Conservation (phyloP, 148 eudicot species). For the Simmondsia chinensis region DNA sequence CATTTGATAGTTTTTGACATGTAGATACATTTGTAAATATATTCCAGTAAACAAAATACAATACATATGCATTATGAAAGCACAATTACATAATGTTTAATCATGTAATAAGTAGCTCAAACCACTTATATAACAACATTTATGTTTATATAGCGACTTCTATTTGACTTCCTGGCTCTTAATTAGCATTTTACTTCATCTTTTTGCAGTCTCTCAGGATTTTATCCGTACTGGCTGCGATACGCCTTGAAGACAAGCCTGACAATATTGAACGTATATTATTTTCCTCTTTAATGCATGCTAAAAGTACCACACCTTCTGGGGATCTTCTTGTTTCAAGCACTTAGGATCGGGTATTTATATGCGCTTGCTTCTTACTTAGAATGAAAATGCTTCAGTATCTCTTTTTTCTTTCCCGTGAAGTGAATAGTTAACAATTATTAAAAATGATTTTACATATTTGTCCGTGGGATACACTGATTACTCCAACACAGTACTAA, state of each 20-base stretch:
- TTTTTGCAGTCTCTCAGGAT: conserved; percentile 39
- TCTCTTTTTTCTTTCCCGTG: no score
- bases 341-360: conserved; percentile 29
- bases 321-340: conserved; percentile 25
- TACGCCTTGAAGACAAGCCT: conserved; percentile 29
- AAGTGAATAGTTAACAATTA: no score
- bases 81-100: no score
- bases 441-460: conserved; percentile 9
- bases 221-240: conserved; percentile 35
- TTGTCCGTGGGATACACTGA: background rate
- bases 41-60: no score
- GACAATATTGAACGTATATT: conserved; percentile 29
- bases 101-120: background rate
- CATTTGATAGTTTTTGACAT: no score
- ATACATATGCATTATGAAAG: no score
- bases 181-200: no score
- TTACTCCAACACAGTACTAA: conserved; percentile 2
- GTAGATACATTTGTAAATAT: no score
- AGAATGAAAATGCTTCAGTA: background rate
- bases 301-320: conserved; percentile 6
- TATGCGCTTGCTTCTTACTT: background rate
- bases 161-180: background rate
- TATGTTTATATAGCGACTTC: background rate
- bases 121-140: background rate
- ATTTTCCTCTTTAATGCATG: conserved; percentile 20